Evolutionary conservation across 768 basidiomycete species (phyloP), one percentile per base, ranked within the genome.

Genomic region (Russula olivacea): DNA sequence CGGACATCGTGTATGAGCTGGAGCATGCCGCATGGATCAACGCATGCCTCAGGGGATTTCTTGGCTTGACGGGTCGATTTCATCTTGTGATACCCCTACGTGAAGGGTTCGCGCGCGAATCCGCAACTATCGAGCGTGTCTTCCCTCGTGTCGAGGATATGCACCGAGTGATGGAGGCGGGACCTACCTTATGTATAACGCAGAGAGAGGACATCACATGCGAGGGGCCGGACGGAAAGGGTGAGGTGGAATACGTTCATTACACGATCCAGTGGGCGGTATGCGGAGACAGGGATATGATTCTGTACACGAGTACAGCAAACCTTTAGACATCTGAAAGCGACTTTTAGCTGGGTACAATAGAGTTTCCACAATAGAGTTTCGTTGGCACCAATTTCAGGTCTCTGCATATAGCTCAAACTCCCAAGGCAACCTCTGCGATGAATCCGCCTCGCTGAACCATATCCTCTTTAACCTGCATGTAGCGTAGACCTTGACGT

Each of bases 21-120:
- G 71, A 75, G 7, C 82, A 83, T 50, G 78, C 80, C 0, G 25
- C 65, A 1, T 81, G 80, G 79, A 77, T 85, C 64, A 74, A 73
- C 5, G 71, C 73, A 23, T 78, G 78, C 52, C 76, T 83, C 47
- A 64, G 67, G 11, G 68, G 59, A 0, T 72, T 81, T 19, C 74
- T 84, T 30, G 34, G 70, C 72, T 17, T 63, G 52, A 48, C 73
- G 73, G 36, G 71, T 74, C 68, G 55, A 32, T 93, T 93, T 72
- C 88, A 91, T 68, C 80, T 93, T 15, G 78, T 91, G 54, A 82
- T 92, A n/a, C 89, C 91, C 1, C 76, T 89, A 4, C 87, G 92
- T 0, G 71, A 77, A 0, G 89, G 87, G 0, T 86, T 88, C 66
- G 68, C 74, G 0, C 71, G 70, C 14, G 91, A 93, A 74, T 84